Percentiles rank a stretch among this genome's conserved stretches.
Conservation (phyloP, 2,329 filamentous ascomycete species). For the Capronia coronata region DNA sequence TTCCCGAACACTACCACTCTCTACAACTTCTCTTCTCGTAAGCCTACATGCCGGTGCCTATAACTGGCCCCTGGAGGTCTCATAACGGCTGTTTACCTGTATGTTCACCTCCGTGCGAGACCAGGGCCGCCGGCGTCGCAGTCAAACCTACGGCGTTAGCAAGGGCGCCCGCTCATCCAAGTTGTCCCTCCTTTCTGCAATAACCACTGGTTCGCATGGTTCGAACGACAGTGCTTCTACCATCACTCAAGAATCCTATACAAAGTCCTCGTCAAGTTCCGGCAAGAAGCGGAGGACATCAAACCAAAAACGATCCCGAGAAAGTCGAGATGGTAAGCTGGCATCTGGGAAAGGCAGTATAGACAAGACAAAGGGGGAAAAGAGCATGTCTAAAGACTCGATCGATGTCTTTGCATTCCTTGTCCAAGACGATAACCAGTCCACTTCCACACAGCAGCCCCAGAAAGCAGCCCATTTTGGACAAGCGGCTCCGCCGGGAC, state of each 20-base stretch:
- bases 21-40: background rate
- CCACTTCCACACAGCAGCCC: background rate
- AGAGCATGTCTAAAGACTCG: conserved; percentile 19
- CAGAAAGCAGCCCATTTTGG: conserved; percentile 1
- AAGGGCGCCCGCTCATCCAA: conserved; percentile 27
- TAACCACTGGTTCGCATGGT: conserved; percentile 24
- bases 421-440: conserved; percentile 19
- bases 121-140: conserved; percentile 25
- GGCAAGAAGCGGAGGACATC: conserved; percentile 14
- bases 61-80: background rate
- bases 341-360: conserved; percentile 2
- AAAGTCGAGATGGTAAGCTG: conserved; percentile 6
- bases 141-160: conserved; percentile 21
- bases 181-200: conserved; percentile 26
- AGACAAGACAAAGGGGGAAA: conserved; percentile 5
- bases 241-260: conserved; percentile 27
- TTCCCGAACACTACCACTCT: conserved; percentile 5
- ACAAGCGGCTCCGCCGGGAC: conserved; percentile 2
- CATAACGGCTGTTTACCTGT: conserved; percentile 6
- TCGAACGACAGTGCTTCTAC: conserved; percentile 26
- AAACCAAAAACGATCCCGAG: conserved; percentile 7
- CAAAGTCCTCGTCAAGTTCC: conserved; percentile 17
- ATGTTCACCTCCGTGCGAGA: conserved; percentile 24
- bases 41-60: background rate
- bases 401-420: conserved; percentile 26